Evolutionary conservation across 768 basidiomycete genomes (phyloP), one percentile per base, ranked within the genome.

Genomic region (Crassisporium funariophilum): DNA sequence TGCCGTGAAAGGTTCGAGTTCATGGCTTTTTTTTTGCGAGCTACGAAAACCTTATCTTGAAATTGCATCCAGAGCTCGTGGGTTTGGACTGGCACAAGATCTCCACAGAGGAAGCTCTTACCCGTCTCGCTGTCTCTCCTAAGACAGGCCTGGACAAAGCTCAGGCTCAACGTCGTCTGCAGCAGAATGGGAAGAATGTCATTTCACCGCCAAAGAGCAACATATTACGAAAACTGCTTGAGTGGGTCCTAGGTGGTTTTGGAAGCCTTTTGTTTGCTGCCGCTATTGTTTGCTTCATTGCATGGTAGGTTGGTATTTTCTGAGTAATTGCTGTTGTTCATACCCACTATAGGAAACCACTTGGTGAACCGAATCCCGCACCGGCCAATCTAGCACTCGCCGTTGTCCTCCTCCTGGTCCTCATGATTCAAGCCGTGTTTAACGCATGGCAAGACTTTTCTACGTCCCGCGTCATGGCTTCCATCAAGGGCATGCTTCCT

Each of bases 401-500:
- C 1, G 64, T 84, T 24, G 74, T 84, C 10, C 70, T 86, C 6
- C 63, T 78, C 13, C 53, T 73, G 29, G 72, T 75, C 49, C 61
- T 72, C 19, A 19, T 60, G 5, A 50, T 75, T 2, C 70, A 73
- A 45, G 66, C 71, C 1, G 33, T 63, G 19, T 72, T 77, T 65
- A 78, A 79, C 50, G 76, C 76, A 1, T 77, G 70, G 70, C 71
- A 75, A 57, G 82, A 83, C 59, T 83, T 72, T 53, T 76, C 78
- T 0, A 82, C 82, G 0, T 68, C 73, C 0, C 69, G 77, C 13
- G 76, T 82, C 40, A 83, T 84, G 79, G 69, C 76, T 1, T 82
- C 81, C 5, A 84, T 84, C 55, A 77, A 81, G 56, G 76, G 78
- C 51, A 82, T 87, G 60, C 75, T 87, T 2, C 82, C 84, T 0